Evolutionary conservation across 2,329 filamentous ascomycete species (phyloP).

Genomic region (Rutstroemia sydowiana): DNA sequence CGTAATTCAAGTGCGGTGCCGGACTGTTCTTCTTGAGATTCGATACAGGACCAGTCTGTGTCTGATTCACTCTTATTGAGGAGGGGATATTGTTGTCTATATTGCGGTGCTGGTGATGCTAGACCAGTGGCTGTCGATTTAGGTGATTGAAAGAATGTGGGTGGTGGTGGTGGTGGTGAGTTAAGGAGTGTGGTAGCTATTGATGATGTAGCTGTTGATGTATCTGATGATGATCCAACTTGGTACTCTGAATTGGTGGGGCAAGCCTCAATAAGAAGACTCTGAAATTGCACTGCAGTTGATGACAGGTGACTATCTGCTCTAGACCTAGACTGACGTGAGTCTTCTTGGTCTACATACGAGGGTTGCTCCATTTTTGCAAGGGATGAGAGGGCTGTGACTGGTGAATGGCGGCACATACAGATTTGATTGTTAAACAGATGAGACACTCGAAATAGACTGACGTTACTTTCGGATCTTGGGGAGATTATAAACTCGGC

Average conservation of each 20-base stretch:
- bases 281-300: conserved; percentile 26
- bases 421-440: conserved; percentile 14
- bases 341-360: conserved; percentile 30
- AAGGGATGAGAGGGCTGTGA: conserved; percentile 24
- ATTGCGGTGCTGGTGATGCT: conserved; percentile 17
- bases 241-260: conserved; percentile 16
- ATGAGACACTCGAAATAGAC: conserved; percentile 14
- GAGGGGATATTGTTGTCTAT: conserved; percentile 24
- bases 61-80: conserved; percentile 25
- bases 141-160: conserved; percentile 9
- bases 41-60: conserved; percentile 25
- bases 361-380: conserved; percentile 27
- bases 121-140: conserved; percentile 7
- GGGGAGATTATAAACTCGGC: conserved; percentile 10
- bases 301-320: conserved; percentile 27
- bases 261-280: conserved; percentile 22
- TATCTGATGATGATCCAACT: conserved; percentile 18
- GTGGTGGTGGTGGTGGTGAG: conserved; percentile 4
- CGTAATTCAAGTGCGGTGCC: conserved; percentile 19
- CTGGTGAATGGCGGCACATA: conserved; percentile 20
- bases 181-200: conserved; percentile 8
- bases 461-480: conserved; percentile 10
- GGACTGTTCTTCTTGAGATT: conserved; percentile 22
- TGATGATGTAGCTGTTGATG: conserved; percentile 17
- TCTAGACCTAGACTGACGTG: conserved; percentile 29